Conservation (phyloP, 2,329 filamentous ascomycete species). For the Ophiostoma pallidulum region DNA sequence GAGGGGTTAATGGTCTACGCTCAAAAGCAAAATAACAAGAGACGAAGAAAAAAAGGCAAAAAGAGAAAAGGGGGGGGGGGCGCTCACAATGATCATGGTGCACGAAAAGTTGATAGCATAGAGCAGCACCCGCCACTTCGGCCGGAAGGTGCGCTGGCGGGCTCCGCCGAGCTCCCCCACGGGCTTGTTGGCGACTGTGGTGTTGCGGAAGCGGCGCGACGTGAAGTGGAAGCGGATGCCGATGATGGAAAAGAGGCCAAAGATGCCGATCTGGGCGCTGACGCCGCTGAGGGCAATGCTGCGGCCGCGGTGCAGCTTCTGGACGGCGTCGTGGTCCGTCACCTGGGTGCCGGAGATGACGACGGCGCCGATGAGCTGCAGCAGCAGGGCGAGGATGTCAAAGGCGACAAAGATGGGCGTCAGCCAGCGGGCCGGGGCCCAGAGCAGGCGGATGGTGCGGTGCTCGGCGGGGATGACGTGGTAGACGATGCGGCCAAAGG, state of each 20-base stretch:
- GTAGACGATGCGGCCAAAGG: conserved; percentile 31
- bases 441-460: conserved; percentile 27
- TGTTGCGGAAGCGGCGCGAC: conserved; percentile 28
- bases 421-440: conserved; percentile 27
- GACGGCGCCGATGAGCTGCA: conserved; percentile 31
- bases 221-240: conserved; percentile 38
- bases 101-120: conserved; percentile 24
- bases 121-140: conserved; percentile 29
- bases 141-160: conserved; percentile 18
- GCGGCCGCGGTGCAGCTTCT: conserved; percentile 28
- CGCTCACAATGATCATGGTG: conserved; percentile 21
- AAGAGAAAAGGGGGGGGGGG: not conserved
- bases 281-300: conserved; percentile 31
- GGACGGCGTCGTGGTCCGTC: conserved; percentile 22
- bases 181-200: too few species aligned
- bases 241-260: conserved; percentile 36
- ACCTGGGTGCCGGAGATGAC: conserved; percentile 29
- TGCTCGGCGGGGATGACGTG: conserved; percentile 26
- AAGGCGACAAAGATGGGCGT: conserved; percentile 33
- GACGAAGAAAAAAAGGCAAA: not conserved
- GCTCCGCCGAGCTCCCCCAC: too few species aligned
- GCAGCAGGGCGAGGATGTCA: conserved; percentile 29
- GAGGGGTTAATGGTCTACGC: not conserved
- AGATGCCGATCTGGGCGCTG: conserved; percentile 33
- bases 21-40: not conserved